Evolutionary conservation across 2,329 filamentous ascomycete genomes (phyloP).

Genomic region (Calonectria leucothoes): DNA sequence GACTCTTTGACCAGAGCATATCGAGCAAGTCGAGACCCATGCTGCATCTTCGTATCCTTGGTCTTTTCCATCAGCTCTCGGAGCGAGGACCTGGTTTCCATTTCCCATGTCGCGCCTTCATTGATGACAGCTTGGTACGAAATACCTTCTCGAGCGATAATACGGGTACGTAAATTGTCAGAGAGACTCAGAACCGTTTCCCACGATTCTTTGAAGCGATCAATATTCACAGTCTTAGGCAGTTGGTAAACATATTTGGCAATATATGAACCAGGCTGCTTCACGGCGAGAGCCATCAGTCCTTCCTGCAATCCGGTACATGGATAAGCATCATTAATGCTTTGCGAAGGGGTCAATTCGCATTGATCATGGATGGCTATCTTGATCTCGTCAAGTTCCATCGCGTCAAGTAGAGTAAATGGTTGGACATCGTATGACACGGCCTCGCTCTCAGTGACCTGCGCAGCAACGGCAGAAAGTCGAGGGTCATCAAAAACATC

Average conservation of each 20-base stretch:
- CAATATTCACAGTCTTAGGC: not conserved
- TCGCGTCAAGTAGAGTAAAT: not conserved
- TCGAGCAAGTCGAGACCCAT: not conserved
- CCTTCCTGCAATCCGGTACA: constrained; percentile 51
- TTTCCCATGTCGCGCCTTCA: not conserved
- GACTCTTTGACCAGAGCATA: not conserved
- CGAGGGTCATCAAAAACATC: constrained; percentile 20
- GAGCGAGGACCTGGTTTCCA: not conserved
- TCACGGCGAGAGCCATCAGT: constrained; percentile 39
- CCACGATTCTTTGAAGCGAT: not conserved
- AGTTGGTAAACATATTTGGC: constrained; percentile 7
- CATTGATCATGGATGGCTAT: not conserved
- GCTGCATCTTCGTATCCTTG: not conserved
- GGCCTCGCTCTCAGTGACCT: not conserved
- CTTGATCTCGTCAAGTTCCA: not conserved
- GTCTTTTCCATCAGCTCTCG: not conserved
- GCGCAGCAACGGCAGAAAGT: not conserved
- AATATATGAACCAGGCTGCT: constrained; percentile 24
- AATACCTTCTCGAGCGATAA: not conserved
- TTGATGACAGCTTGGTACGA: not conserved
- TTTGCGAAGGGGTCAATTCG: not conserved
- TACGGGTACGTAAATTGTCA: not conserved
- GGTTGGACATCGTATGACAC: not conserved
- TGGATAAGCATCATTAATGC: not conserved
- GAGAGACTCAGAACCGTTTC: not conserved